Evolutionary conservation across 305 asterid genomes (phyloP), one percentile per base, ranked within the genome.

Genomic region (Rubia tinctorum): DNA sequence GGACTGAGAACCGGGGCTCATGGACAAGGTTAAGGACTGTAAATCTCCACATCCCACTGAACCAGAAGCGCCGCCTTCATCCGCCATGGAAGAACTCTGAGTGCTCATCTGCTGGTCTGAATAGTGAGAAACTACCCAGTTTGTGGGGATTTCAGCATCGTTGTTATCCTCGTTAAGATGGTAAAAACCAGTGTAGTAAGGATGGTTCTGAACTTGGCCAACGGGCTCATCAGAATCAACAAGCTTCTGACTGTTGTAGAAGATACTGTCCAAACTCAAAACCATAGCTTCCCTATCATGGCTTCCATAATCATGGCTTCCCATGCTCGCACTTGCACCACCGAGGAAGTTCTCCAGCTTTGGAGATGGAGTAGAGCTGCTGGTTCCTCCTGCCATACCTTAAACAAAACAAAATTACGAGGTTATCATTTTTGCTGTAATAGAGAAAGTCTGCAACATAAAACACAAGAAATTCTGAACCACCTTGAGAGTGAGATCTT

Each of bases 321-420:
- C 71, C 86, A 84, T 85, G 71, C 22, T 53, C 4, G 87, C 76
- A 53, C 60, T 53, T 81, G 92, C 80, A 53, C 89, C 89, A 11
- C 96, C 95, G 6, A 91, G 68, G 82, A 91, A 93, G 62, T 93
- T 89, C 76, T 93, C 98, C 37, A 93, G 93, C 61, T 93, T 93
- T 8, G 98, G 97, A 0, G 90, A 82, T 2, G 98, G 96, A 0
- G 90, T 80, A 3, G 91, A 79, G 74, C 65, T 78, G 60, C 25
- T 18, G 1, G 25, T 18, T 13, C 55, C 55, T 45, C 75, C 73
- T 75, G 79, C 81, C 82, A 84, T 80, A 61, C 71, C 91, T 87
- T n/a, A n/a, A 69, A 34, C 25, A 0, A 27, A 64, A 60, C 25
- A 3, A 17, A 42, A 68, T 22, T 4, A 39, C 1, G 9, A 53